Evolutionary conservation across 768 basidiomycete species (phyloP).

Genomic region (Trametes elegans): DNA sequence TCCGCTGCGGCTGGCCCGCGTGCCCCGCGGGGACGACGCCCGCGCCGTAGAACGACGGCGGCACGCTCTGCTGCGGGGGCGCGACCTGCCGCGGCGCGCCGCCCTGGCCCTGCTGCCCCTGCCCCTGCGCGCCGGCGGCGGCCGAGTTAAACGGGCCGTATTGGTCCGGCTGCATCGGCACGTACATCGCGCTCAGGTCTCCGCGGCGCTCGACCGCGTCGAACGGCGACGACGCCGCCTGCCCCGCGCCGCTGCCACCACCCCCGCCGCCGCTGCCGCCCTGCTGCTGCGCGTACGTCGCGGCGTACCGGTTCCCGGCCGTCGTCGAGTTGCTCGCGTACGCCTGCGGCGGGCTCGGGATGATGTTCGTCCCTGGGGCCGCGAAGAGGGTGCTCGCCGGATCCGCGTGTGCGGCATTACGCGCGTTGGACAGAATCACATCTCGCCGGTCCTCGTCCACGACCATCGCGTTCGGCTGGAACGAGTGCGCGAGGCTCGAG

Average conservation of each 20-base stretch:
- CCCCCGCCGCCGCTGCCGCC: conserved; percentile 11
- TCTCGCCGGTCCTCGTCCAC: conserved; percentile 73
- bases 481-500: conserved; percentile 62
- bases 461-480: conserved; percentile 56
- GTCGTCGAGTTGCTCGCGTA: conserved; percentile 55
- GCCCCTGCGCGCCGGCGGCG: conserved; percentile 30
- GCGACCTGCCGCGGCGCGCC: conserved; percentile 44
- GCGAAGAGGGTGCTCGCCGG: conserved; percentile 42
- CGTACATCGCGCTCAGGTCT: conserved; percentile 69
- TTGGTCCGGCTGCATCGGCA: conserved; percentile 82
- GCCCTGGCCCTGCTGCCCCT: neutral
- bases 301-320: conserved; percentile 58
- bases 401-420: conserved; percentile 58
- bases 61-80: conserved; percentile 49
- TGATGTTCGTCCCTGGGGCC: conserved; percentile 41
- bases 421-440: conserved; percentile 78
- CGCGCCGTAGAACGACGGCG: conserved; percentile 70
- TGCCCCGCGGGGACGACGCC: conserved; percentile 51
- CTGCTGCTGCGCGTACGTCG: conserved; percentile 46
- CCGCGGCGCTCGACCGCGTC: conserved; percentile 64
- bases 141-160: conserved; percentile 54
- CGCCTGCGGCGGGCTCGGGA: conserved; percentile 75
- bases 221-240: conserved; percentile 36
- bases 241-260: conserved; percentile 7
- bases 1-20: conserved; percentile 34